These are phyloP conservation scores for Pouteria glomerata DNA, from an alignment of 148 eudicot species.

Conservation along the genomic window DNA sequence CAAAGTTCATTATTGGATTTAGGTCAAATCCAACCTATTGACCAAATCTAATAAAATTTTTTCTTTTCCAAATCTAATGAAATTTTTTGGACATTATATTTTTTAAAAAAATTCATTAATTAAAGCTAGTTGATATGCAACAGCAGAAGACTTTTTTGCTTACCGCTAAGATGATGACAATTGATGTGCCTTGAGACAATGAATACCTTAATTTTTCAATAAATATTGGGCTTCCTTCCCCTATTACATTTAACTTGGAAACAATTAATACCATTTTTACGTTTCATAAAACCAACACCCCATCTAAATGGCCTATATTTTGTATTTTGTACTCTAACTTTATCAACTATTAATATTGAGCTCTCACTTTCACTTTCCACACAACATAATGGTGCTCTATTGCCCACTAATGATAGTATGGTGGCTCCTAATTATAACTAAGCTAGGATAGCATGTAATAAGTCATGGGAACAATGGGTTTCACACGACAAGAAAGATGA, in stretches of 20 bases:
- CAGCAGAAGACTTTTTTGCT: too few species aligned
- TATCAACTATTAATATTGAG: conserved; percentile 46
- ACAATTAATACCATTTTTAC: conserved; percentile 19
- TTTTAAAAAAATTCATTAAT: too few species aligned
- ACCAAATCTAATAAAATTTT: too few species aligned
- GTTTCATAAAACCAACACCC: conserved; percentile 30
- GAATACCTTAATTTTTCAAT: conserved; percentile 37
- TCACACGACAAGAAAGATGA: conserved; percentile 73
- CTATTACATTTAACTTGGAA: conserved; percentile 38
- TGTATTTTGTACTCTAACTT: conserved; percentile 23
- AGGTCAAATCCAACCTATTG: too few species aligned
- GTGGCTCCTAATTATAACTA: conserved; percentile 28
- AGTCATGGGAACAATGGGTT: conserved; percentile 37
- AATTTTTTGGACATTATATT: too few species aligned
- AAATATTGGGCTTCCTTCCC: conserved; percentile 30
- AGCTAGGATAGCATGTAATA: conserved; percentile 36
- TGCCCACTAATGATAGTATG: conserved; percentile 12
- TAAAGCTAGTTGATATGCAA: too few species aligned
- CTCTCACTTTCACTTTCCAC: conserved; percentile 45
- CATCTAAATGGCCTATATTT: conserved; percentile 24
- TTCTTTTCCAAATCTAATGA: too few species aligned
- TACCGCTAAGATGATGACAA: conserved; percentile 39
- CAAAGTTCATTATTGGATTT: too few species aligned
- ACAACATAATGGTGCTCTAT: conserved; percentile 25
- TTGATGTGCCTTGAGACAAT: conserved; percentile 42